Conservation (phyloP, 148 eudicot species). For the Polygonum aviculare region DNA sequence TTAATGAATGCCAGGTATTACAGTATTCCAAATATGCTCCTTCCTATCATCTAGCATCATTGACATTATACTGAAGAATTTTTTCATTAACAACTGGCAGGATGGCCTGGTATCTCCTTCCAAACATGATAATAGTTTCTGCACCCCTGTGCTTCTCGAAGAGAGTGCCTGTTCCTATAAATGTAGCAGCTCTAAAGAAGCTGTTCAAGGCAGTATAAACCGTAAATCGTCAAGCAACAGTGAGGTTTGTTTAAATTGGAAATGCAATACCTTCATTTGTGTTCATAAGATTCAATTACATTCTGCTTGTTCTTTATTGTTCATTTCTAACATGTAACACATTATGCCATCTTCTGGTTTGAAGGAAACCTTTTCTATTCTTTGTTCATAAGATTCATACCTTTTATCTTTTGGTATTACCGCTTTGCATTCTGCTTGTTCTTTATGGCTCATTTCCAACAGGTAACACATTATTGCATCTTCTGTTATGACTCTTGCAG, state of each 20-base stretch:
- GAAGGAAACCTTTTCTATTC: neutral
- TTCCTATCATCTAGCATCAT: neutral
- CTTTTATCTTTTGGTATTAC: neutral
- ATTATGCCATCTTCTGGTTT: neutral
- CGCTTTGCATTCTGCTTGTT: neutral
- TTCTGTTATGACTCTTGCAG: slow-evolving; percentile 28
- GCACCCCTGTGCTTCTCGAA: slow-evolving; percentile 43
- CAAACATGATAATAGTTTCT: slow-evolving; percentile 28
- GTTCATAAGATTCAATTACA: too few relatives aligned
- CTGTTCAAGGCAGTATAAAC: slow-evolving; percentile 20
- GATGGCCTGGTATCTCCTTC: slow-evolving; percentile 34
- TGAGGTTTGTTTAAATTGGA: slow-evolving; percentile 26
- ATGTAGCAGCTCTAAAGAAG: slow-evolving; percentile 33
- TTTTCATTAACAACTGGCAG: slow-evolving; percentile 26
- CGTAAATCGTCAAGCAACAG: slow-evolving; percentile 22
- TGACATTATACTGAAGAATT: neutral
- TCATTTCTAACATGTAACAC: too few relatives aligned
- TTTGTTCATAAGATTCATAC: neutral
- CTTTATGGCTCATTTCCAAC: neutral
- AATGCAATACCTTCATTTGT: neutral
- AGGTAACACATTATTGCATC: neutral
- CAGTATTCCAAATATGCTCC: neutral
- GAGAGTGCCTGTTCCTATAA: slow-evolving; percentile 54
- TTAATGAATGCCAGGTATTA: slow-evolving; percentile 44
- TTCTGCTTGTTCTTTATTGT: too few relatives aligned